phyloP scores from a whole-genome alignment of 2,329 filamentous ascomycete species.

The Cladophialophora immunda region DNA sequence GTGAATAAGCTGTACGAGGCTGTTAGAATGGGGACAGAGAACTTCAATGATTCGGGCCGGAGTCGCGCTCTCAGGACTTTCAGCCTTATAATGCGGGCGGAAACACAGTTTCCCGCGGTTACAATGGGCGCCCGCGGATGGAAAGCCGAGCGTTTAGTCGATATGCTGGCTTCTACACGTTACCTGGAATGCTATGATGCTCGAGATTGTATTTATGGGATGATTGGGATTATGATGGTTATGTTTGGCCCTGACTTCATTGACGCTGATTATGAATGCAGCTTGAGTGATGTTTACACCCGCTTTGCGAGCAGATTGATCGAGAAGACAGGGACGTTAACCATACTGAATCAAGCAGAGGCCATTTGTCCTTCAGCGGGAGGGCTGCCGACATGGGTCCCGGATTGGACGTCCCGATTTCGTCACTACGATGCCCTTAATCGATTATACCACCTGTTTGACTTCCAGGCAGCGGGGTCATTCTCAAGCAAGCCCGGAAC shows the following conservation, averaged over 20 bases:
- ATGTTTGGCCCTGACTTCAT: conserved; percentile 3
- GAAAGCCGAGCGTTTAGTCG: background rate
- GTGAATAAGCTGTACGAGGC: background rate
- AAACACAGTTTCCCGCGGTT: background rate
- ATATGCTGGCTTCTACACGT: background rate
- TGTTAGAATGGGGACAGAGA: too few species aligned
- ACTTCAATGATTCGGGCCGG: background rate
- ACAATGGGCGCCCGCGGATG: background rate
- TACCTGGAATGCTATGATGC: background rate
- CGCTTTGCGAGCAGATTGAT: background rate
- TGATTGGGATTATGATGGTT: conserved; percentile 1
- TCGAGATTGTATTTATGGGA: conserved; percentile 9
- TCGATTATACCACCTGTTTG: too few species aligned
- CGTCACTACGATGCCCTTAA: background rate
- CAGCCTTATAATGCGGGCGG: background rate
- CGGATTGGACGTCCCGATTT: background rate
- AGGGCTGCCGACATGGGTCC: conserved; percentile 7
- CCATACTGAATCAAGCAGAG: conserved; percentile 2
- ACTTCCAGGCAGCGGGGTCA: too few species aligned
- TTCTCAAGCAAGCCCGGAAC: too few species aligned
- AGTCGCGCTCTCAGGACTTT: background rate
- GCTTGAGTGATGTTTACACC: background rate
- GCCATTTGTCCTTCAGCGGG: background rate
- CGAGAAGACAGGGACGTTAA: background rate
- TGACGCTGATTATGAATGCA: background rate